Evolutionary conservation across 129 eudicot genomes (phyloP).

Genomic region (Helianthus tuberosus): DNA sequence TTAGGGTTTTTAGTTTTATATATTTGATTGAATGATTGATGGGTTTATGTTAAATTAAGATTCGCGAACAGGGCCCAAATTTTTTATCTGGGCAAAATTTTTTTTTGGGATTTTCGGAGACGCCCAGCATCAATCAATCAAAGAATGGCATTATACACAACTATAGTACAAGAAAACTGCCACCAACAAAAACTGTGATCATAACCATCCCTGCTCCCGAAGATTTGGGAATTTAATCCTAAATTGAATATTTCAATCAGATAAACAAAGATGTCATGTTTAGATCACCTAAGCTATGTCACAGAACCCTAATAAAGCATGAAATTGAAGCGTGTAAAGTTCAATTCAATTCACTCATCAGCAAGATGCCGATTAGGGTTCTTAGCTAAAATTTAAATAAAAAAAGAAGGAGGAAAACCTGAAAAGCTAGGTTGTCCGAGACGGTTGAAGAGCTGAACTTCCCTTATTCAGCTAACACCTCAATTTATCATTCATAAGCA

Average conservation of each 20-base stretch:
- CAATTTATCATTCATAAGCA: too few species aligned
- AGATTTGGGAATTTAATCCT: constrained; percentile 1
- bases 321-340: constrained; percentile 3
- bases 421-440: constrained; percentile 16
- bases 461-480: too few species aligned
- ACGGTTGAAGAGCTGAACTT: constrained; percentile 6
- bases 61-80: too few species aligned
- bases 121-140: not conserved
- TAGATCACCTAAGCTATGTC: constrained; percentile 11
- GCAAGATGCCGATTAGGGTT: constrained; percentile 16
- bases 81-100: too few species aligned
- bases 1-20: too few species aligned
- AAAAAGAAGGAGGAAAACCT: constrained; percentile 14
- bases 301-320: constrained; percentile 5
- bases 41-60: too few species aligned
- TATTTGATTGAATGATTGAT: too few species aligned
- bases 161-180: not conserved
- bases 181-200: not conserved
- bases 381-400: not conserved
- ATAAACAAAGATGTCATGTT: constrained; percentile 10
- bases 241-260: not conserved
- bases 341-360: not conserved
- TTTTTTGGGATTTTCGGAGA: too few species aligned
- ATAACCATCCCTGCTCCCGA: not conserved
- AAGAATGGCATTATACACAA: too few species aligned